Percentiles rank a stretch among this genome's conserved stretches.
phyloP scores from a whole-genome alignment of 495 filamentous ascomycete genomes.

The Neurospora sp. region DNA sequence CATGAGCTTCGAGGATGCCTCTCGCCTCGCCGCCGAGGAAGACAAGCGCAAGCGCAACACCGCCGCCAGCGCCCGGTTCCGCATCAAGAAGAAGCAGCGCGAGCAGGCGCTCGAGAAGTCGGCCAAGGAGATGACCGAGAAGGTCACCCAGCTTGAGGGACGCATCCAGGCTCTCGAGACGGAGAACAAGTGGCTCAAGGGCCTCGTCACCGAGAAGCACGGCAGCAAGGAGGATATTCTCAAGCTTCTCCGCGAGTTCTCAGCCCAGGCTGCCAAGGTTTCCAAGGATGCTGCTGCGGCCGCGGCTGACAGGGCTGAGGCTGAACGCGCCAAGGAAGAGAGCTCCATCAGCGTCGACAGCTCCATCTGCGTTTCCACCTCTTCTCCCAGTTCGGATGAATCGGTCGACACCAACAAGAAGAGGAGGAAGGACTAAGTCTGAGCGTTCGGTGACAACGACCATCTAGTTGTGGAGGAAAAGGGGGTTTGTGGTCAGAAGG shows the following conservation, averaged over 20 bases:
- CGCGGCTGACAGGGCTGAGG: not conserved
- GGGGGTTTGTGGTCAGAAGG: not conserved
- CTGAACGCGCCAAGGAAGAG: constrained; percentile 3
- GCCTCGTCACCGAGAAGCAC: constrained; percentile 87
- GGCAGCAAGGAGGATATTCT: constrained; percentile 44
- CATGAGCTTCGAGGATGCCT: constrained; percentile 53
- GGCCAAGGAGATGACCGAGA: constrained; percentile 84
- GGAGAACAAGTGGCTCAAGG: constrained; percentile 96
- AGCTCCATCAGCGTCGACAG: constrained; percentile 1
- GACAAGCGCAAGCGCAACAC: constrained; percentile 96
- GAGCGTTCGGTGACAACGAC: not conserved
- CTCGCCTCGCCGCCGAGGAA: constrained; percentile 80
- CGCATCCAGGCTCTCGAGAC: constrained; percentile 80
- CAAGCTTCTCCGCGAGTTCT: constrained; percentile 33
- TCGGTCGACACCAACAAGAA: not conserved
- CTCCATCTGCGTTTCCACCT: constrained; percentile 2
- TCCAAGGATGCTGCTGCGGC: not conserved
- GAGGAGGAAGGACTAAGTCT: constrained; percentile 6
- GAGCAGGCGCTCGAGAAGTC: constrained; percentile 86
- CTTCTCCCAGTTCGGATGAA: not conserved
- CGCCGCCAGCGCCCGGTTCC: constrained; percentile 87
- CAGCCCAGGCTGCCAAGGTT: constrained; percentile 8
- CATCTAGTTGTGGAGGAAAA: not conserved
- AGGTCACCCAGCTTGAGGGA: constrained; percentile 66
- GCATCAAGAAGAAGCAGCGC: constrained; percentile 98